Percentiles rank a stretch among this genome's conserved stretches.
Evolutionary conservation across 371 early-diverging fungal genomes (phyloP).

Genomic region (Mortierella sp.): DNA sequence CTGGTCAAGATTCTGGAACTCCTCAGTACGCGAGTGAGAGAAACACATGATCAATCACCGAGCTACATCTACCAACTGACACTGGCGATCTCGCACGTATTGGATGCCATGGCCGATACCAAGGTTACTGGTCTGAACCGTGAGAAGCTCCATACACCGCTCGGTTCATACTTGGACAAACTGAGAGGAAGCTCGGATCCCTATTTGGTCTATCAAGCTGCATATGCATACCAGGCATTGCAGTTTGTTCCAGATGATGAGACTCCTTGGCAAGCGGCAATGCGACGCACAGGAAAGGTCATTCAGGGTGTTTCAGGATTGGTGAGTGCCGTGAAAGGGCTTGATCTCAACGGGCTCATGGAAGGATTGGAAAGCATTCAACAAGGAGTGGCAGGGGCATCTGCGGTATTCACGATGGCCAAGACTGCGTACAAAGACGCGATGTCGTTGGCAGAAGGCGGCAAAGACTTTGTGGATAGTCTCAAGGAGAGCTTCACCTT

Average conservation of each 20-base stretch:
- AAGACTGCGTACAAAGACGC: neutral
- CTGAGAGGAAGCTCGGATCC: neutral
- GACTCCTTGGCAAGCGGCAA: neutral
- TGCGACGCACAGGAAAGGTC: conserved; percentile 5
- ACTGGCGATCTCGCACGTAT: too few relatives aligned
- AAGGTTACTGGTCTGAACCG: too few relatives aligned
- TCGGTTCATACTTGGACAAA: too few relatives aligned
- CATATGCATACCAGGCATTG: conserved; percentile 20
- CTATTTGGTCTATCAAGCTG: conserved; percentile 6
- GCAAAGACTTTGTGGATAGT: neutral
- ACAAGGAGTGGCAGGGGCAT: neutral
- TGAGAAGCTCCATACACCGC: too few relatives aligned
- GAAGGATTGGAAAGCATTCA: neutral
- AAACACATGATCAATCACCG: too few relatives aligned
- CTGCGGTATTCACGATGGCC: neutral
- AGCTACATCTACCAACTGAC: too few relatives aligned
- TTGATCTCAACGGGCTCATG: conserved; percentile 2
- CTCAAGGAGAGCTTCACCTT: conserved; percentile 3
- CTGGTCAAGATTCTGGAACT: too few relatives aligned
- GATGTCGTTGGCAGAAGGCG: neutral
- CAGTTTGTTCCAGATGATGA: neutral
- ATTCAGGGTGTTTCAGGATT: conserved; percentile 5
- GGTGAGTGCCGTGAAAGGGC: neutral
- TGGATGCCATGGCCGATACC: too few relatives aligned
- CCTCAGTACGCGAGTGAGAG: too few relatives aligned